Conservation (phyloP, 495 filamentous ascomycete genomes). For the Terfezia boudieri region DNA sequence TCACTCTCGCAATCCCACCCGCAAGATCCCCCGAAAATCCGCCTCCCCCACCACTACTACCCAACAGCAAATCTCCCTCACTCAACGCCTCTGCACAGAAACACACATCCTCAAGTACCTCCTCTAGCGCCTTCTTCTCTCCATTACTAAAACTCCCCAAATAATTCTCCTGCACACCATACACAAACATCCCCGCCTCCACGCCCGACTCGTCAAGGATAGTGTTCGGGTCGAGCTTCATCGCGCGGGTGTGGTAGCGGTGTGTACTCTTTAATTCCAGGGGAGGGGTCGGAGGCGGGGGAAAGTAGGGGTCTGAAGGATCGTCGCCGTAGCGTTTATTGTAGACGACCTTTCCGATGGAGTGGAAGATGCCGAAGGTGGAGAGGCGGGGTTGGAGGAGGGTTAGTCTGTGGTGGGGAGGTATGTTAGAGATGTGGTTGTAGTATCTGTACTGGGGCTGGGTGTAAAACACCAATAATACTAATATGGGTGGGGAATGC, state of each 20-base stretch:
- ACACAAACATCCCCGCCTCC: slow-evolving; percentile 68
- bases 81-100: slow-evolving; percentile 67
- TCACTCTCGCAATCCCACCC: slow-evolving; percentile 30
- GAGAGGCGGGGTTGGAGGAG: slow-evolving; percentile 65
- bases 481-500: neutral
- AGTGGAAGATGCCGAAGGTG: slow-evolving; percentile 82
- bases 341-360: slow-evolving; percentile 82
- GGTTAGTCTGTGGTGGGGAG: slow-evolving; percentile 17
- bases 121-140: slow-evolving; percentile 28
- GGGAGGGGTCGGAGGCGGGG: slow-evolving; percentile 24
- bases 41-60: neutral
- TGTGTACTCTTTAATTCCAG: neutral
- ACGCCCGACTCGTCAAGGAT: slow-evolving; percentile 78
- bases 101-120: slow-evolving; percentile 43
- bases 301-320: slow-evolving; percentile 7
- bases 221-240: slow-evolving; percentile 43
- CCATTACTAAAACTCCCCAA: slow-evolving; percentile 31
- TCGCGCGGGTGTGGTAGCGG: slow-evolving; percentile 35
- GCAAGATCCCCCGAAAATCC: slow-evolving; percentile 22
- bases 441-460: no score
- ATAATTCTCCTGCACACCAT: slow-evolving; percentile 91
- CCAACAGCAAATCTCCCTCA: slow-evolving; percentile 52
- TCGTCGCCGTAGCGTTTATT: slow-evolving; percentile 45
- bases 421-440: no score
- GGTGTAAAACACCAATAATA: neutral